These are phyloP conservation scores for Huntiella bhutanensis DNA, from an alignment of 2,329 filamentous ascomycete species.

Conservation along the genomic window DNA sequence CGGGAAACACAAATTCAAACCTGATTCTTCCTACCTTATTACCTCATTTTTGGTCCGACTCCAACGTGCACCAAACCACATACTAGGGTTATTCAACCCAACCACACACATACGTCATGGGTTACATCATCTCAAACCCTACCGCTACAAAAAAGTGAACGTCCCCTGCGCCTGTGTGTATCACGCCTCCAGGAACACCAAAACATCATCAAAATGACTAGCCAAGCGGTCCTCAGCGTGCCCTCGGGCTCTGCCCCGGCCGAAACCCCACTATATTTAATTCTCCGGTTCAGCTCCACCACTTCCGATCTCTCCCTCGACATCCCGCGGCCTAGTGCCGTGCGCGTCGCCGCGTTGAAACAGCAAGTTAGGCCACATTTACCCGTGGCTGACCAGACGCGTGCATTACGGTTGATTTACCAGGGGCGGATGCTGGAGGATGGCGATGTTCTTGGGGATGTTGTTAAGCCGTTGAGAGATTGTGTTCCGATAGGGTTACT, in stretches of 20 bases:
- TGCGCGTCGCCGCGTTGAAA: conserved; percentile 63
- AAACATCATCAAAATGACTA: too few relatives aligned
- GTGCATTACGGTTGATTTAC: conserved; percentile 74
- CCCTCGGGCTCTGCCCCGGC: too few relatives aligned
- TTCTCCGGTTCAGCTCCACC: conserved; percentile 76
- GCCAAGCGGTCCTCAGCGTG: too few relatives aligned
- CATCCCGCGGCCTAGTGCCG: conserved; percentile 46
- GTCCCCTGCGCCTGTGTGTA: too few relatives aligned
- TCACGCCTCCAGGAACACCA: too few relatives aligned
- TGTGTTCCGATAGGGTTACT: not conserved
- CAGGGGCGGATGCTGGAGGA: conserved; percentile 74
- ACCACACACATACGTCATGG: too few relatives aligned
- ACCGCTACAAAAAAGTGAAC: too few relatives aligned
- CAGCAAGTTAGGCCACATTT: conserved; percentile 60
- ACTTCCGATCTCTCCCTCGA: conserved; percentile 60
- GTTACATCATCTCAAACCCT: too few relatives aligned
- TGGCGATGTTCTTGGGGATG: conserved; percentile 43
- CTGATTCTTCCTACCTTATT: too few relatives aligned
- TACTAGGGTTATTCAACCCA: too few relatives aligned
- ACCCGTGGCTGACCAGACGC: conserved; percentile 37
- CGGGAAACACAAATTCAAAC: not conserved
- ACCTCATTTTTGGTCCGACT: too few relatives aligned
- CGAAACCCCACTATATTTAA: conserved; percentile 43
- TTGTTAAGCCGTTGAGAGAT: conserved; percentile 25
- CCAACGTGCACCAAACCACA: too few relatives aligned